Conservation (phyloP, 2,329 filamentous ascomycete genomes). For the Epichloe coenophiala region DNA sequence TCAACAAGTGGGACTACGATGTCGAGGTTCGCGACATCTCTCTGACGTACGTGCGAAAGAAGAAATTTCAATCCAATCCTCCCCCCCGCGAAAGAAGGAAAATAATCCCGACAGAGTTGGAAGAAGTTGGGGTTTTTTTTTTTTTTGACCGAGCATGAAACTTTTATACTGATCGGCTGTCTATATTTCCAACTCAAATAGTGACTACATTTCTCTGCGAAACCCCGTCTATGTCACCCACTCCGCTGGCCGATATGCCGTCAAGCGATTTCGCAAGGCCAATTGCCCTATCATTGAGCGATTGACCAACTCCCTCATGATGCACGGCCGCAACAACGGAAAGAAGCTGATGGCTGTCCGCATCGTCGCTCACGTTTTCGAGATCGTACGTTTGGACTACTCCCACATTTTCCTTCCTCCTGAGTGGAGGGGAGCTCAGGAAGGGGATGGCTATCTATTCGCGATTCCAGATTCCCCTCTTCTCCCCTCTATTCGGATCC, state of each 20-base stretch:
- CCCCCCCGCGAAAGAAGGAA: neutral
- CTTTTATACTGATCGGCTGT: conserved; percentile 19
- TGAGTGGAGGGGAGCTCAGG: too few relatives aligned
- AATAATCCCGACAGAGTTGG: neutral
- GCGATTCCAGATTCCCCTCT: too few relatives aligned
- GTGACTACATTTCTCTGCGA: conserved; percentile 99
- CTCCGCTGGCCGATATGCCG: conserved; percentile 95
- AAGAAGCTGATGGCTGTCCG: conserved; percentile 99
- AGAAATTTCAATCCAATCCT: neutral
- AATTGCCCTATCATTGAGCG: conserved; percentile 99
- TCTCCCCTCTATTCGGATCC: too few relatives aligned
- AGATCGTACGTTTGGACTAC: conserved; percentile 66
- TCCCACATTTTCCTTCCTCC: too few relatives aligned
- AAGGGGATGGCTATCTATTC: too few relatives aligned
- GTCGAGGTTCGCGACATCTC: conserved; percentile 99
- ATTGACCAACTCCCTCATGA: conserved; percentile 99
- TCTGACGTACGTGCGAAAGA: conserved; percentile 61
- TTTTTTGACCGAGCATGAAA: neutral
- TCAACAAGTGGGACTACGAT: conserved; percentile 98
- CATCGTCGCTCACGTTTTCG: conserved; percentile 97
- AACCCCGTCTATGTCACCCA: conserved; percentile 98
- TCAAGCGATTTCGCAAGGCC: conserved; percentile 99
- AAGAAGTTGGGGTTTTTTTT: neutral
- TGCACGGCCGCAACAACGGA: conserved; percentile 99
- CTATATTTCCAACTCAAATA: conserved; percentile 26